Conservation (phyloP, 768 basidiomycete species). For the Xerocomellus chrysenteron region DNA sequence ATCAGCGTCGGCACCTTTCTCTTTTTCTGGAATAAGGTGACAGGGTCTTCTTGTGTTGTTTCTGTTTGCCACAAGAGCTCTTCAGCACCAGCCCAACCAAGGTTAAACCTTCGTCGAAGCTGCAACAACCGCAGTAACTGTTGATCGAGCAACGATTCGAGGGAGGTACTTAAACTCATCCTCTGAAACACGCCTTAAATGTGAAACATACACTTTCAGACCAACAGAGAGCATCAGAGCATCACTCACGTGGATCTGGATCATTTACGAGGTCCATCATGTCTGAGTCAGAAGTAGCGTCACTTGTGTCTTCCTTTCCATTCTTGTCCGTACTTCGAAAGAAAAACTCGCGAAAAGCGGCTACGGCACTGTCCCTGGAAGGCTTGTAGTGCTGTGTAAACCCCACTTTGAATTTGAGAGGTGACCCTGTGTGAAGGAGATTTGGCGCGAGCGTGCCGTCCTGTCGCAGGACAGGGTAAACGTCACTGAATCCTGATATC, state of each 20-base stretch:
- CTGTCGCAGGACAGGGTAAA: slow-evolving; percentile 51
- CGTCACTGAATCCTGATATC: slow-evolving; percentile 52
- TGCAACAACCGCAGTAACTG: slow-evolving; percentile 54
- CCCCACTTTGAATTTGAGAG: slow-evolving; percentile 60
- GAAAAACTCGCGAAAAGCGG: slow-evolving; percentile 51
- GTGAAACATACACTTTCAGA: slow-evolving; percentile 32
- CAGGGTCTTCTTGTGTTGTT: slow-evolving; percentile 40
- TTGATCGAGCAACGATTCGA: slow-evolving; percentile 61
- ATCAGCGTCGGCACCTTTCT: slow-evolving; percentile 27
- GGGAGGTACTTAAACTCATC: slow-evolving; percentile 62
- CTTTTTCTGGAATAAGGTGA: slow-evolving; percentile 37
- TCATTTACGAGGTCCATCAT: neutral
- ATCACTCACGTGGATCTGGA: neutral
- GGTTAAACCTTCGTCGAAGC: slow-evolving; percentile 47
- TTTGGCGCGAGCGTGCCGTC: slow-evolving; percentile 41
- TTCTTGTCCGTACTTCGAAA: slow-evolving; percentile 33
- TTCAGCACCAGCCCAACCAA: slow-evolving; percentile 75
- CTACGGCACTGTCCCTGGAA: slow-evolving; percentile 43
- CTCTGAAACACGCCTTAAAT: slow-evolving; percentile 46
- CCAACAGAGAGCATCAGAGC: neutral
- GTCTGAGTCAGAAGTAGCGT: neutral
- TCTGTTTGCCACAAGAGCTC: slow-evolving; percentile 46
- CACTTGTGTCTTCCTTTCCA: slow-evolving; percentile 16
- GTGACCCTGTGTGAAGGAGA: slow-evolving; percentile 36
- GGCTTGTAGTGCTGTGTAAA: slow-evolving; percentile 63